Evolutionary conservation across 305 asterid species (phyloP).

Genomic region (Coffea humblotiana): DNA sequence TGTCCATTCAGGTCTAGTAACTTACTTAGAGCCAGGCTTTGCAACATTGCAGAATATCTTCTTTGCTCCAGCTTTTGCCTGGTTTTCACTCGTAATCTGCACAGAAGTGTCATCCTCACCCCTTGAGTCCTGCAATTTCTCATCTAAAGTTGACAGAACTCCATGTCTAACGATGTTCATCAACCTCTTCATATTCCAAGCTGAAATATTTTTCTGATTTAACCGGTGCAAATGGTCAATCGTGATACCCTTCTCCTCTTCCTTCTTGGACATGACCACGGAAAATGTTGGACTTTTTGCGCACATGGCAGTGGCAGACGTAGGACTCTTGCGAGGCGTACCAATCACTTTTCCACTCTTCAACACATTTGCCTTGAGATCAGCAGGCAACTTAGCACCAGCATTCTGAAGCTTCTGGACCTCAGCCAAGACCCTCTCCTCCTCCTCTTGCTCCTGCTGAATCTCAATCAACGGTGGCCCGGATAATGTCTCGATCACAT

Average conservation of each 20-base stretch:
- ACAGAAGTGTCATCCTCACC: slow-evolving; percentile 57
- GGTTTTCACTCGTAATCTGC: slow-evolving; percentile 69
- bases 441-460: slow-evolving; percentile 63
- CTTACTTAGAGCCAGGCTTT: slow-evolving; percentile 63
- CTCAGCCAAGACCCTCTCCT: slow-evolving; percentile 64
- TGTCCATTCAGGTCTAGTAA: background rate
- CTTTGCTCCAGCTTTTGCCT: slow-evolving; percentile 76
- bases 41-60: slow-evolving; percentile 78
- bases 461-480: slow-evolving; percentile 76
- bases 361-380: slow-evolving; percentile 51
- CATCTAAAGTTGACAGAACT: slow-evolving; percentile 66
- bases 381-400: slow-evolving; percentile 68
- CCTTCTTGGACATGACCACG: slow-evolving; percentile 45
- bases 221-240: slow-evolving; percentile 79
- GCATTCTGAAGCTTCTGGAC: slow-evolving; percentile 71
- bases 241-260: slow-evolving; percentile 52
- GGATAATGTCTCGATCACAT: slow-evolving; percentile 67
- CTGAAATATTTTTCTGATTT: slow-evolving; percentile 80
- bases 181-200: slow-evolving; percentile 95
- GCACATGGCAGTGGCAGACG: slow-evolving; percentile 23
- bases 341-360: slow-evolving; percentile 53
- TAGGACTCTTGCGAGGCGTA: slow-evolving; percentile 52
- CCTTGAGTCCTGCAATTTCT: slow-evolving; percentile 52
- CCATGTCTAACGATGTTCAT: slow-evolving; percentile 66
- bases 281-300: slow-evolving; percentile 53